A percentile compares a stretch with the other conserved stretches of the same genome.
Evolutionary conservation across 1,284 basidiomycete species (phyloP).

Genomic region (Peniophora sp.): DNA sequence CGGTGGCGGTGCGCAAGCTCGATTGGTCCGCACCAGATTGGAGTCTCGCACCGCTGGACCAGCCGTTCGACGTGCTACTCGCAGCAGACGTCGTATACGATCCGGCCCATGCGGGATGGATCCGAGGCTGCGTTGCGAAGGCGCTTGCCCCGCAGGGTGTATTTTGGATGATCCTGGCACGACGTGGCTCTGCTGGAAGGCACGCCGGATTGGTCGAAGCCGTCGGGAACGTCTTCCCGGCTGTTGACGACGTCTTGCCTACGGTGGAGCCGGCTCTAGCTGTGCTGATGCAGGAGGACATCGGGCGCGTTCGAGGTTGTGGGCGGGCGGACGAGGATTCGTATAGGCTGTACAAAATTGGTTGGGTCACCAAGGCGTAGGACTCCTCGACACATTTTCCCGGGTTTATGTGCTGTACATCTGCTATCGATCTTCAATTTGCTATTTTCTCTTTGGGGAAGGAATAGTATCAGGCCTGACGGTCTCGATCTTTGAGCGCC

Average conservation of each 20-base stretch:
- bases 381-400: too few species aligned
- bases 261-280: constrained; percentile 8
- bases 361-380: constrained; percentile 35
- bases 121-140: constrained; percentile 47
- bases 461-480: too few species aligned
- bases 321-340: constrained; percentile 64
- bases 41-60: constrained; percentile 25
- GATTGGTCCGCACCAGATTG: constrained; percentile 56
- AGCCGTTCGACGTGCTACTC: constrained; percentile 45
- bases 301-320: constrained; percentile 40
- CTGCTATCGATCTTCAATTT: too few species aligned
- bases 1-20: constrained; percentile 39
- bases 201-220: constrained; percentile 56
- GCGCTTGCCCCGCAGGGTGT: constrained; percentile 40
- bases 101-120: constrained; percentile 57
- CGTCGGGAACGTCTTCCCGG: constrained; percentile 51
- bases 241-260: constrained; percentile 43
- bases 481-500: too few species aligned
- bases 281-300: constrained; percentile 36
- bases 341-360: constrained; percentile 62
- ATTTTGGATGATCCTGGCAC: constrained; percentile 68
- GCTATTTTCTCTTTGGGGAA: too few species aligned
- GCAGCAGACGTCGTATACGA: constrained; percentile 71
- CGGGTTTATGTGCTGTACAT: too few species aligned
- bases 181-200: constrained; percentile 53